Conservation (phyloP, 768 basidiomycete species). For the Kwoniella newhampshirensis region DNA sequence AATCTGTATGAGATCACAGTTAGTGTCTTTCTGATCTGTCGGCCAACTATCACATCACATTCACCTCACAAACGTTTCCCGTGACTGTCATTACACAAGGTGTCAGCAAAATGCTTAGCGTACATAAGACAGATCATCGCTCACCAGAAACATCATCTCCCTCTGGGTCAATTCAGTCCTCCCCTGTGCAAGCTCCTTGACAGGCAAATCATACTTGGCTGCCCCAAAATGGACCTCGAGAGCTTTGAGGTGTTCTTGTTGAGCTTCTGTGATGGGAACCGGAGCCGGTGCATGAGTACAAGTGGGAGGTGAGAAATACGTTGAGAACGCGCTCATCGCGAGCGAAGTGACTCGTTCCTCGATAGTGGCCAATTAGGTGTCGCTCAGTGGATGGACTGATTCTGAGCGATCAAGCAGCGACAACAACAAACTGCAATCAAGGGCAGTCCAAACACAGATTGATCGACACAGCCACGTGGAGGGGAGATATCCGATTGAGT, state of each 20-base stretch:
- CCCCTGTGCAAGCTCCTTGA: constrained; percentile 21
- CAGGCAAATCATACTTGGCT: constrained; percentile 30
- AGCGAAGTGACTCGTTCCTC: no score
- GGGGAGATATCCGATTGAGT: no score
- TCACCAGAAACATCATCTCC: constrained; percentile 51
- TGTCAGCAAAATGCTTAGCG: no score
- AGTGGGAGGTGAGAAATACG: constrained; percentile 4
- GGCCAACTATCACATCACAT: background rate
- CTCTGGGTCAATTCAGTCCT: constrained; percentile 28
- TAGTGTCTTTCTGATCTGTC: no score
- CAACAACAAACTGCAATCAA: no score
- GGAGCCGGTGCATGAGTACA: background rate
- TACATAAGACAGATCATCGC: constrained; percentile 2
- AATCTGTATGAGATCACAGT: constrained; percentile 33
- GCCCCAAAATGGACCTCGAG: constrained; percentile 32
- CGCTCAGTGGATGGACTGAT: no score
- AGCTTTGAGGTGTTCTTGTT: constrained; percentile 14
- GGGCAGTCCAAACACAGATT: no score
- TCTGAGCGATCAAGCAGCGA: no score
- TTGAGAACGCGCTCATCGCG: background rate
- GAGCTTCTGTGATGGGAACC: background rate
- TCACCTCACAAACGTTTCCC: constrained; percentile 42
- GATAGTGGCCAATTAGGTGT: no score
- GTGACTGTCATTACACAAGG: constrained; percentile 39
- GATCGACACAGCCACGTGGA: no score